phyloP scores from a whole-genome alignment of 768 basidiomycete genomes.

The Clitopilus passeckerianus region DNA sequence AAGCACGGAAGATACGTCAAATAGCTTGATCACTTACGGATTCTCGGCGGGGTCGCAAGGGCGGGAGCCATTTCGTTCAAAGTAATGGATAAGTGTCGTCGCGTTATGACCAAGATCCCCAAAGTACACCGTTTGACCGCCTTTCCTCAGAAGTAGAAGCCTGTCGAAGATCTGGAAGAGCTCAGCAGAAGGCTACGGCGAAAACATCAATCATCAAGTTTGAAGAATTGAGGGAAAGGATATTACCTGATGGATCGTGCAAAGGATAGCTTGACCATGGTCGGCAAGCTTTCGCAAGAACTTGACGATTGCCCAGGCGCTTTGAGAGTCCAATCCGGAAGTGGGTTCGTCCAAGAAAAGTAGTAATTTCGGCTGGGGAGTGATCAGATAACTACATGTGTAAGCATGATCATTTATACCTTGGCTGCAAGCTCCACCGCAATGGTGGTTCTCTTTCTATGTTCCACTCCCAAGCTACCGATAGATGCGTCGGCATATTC shows the following conservation, averaged over 20 bases:
- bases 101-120: slow-evolving; percentile 66
- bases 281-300: slow-evolving; percentile 76
- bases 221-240: not conserved
- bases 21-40: slow-evolving; percentile 40
- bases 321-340: slow-evolving; percentile 82
- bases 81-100: slow-evolving; percentile 65
- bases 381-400: not conserved
- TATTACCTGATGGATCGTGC: slow-evolving; percentile 58
- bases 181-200: slow-evolving; percentile 72
- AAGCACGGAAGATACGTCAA: not conserved
- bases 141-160: slow-evolving; percentile 69
- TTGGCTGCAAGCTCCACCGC: slow-evolving; percentile 87
- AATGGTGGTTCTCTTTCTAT: slow-evolving; percentile 80
- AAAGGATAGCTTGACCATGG: slow-evolving; percentile 85
- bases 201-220: not conserved
- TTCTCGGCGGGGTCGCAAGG: slow-evolving; percentile 65
- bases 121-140: slow-evolving; percentile 74
- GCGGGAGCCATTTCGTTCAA: slow-evolving; percentile 63
- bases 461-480: slow-evolving; percentile 62
- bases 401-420: slow-evolving; percentile 30
- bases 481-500: slow-evolving; percentile 65
- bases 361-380: slow-evolving; percentile 59
- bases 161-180: slow-evolving; percentile 82
- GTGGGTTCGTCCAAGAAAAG: slow-evolving; percentile 91
- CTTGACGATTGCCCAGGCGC: slow-evolving; percentile 76